These are phyloP conservation scores for Fusarium graminum DNA, from an alignment of 2,329 filamentous ascomycete genomes.

Conservation along the genomic window DNA sequence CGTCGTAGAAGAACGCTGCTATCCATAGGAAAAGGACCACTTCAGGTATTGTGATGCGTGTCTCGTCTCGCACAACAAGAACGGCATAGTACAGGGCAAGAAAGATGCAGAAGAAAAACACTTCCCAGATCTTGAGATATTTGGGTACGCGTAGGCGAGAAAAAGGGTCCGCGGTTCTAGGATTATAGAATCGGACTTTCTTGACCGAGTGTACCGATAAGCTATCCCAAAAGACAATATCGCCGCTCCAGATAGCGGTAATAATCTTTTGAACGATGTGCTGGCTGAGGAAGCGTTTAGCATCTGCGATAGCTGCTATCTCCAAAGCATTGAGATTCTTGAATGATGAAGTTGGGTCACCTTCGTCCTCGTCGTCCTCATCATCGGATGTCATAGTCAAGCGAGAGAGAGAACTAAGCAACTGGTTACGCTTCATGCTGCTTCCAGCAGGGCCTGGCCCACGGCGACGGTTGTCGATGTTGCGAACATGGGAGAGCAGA, in stretches of 20 bases:
- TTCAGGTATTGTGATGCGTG: slow-evolving; percentile 76
- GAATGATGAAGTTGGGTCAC: slow-evolving; percentile 78
- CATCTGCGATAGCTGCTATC: slow-evolving; percentile 83
- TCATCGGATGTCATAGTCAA: slow-evolving; percentile 60
- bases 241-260: slow-evolving; percentile 86
- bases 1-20: slow-evolving; percentile 88
- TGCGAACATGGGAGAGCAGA: slow-evolving; percentile 57
- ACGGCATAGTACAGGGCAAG: slow-evolving; percentile 89
- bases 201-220: slow-evolving; percentile 81
- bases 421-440: slow-evolving; percentile 60
- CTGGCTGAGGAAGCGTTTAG: slow-evolving; percentile 88
- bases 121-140: slow-evolving; percentile 88
- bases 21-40: slow-evolving; percentile 86
- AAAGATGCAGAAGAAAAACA: slow-evolving; percentile 82
- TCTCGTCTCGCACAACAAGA: slow-evolving; percentile 77
- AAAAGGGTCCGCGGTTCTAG: slow-evolving; percentile 75
- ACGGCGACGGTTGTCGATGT: slow-evolving; percentile 42
- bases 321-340: slow-evolving; percentile 86
- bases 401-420: slow-evolving; percentile 67
- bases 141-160: slow-evolving; percentile 82
- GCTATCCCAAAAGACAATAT: slow-evolving; percentile 88
- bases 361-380: slow-evolving; percentile 59
- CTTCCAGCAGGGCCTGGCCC: slow-evolving; percentile 53
- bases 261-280: slow-evolving; percentile 85
- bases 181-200: slow-evolving; percentile 81